Evolutionary conservation across 23 red algal genomes (phyloP).

Genomic region (Gracilaria caudata): DNA sequence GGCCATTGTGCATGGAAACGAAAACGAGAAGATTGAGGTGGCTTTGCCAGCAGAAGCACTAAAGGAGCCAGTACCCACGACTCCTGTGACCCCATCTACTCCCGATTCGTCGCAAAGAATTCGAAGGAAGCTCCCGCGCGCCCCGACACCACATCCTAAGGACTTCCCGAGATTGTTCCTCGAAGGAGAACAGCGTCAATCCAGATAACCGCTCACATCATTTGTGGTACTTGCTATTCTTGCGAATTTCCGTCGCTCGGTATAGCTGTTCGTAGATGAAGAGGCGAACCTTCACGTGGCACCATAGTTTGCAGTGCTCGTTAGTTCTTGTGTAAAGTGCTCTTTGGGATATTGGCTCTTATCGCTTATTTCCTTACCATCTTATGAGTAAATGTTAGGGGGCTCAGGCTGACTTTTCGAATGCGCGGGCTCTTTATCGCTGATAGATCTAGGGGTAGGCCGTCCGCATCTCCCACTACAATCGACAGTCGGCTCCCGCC

Average conservation of each 20-base stretch:
- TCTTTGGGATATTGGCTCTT: neutral
- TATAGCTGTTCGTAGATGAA: constrained; percentile 92
- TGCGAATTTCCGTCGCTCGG: constrained; percentile 82
- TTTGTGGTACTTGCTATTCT: constrained; percentile 83
- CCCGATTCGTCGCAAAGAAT: constrained; percentile 21
- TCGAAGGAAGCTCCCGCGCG: constrained; percentile 32
- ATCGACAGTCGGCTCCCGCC: constrained; percentile 65
- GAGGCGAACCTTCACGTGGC: constrained; percentile 52
- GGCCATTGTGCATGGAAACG: neutral
- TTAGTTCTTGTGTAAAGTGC: constrained; percentile 31
- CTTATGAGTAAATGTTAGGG: constrained; percentile 90
- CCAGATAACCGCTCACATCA: constrained; percentile 15
- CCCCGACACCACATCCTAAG: constrained; percentile 49
- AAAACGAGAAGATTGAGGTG: constrained; percentile 1
- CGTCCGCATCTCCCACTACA: constrained; percentile 82
- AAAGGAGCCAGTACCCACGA: constrained; percentile 11
- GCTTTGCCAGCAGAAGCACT: neutral
- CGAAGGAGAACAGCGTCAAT: constrained; percentile 17
- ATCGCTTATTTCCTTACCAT: constrained; percentile 54
- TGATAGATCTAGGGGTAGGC: constrained; percentile 38
- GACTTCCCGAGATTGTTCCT: constrained; percentile 36
- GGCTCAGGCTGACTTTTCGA: constrained; percentile 68
- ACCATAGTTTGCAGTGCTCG: neutral
- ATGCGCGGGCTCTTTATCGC: neutral
- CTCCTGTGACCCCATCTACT: constrained; percentile 18